Percentiles rank a stretch among this genome's conserved stretches.
phyloP scores from a whole-genome alignment of 352 stramenopile species.

The Pythium oligandrum region DNA sequence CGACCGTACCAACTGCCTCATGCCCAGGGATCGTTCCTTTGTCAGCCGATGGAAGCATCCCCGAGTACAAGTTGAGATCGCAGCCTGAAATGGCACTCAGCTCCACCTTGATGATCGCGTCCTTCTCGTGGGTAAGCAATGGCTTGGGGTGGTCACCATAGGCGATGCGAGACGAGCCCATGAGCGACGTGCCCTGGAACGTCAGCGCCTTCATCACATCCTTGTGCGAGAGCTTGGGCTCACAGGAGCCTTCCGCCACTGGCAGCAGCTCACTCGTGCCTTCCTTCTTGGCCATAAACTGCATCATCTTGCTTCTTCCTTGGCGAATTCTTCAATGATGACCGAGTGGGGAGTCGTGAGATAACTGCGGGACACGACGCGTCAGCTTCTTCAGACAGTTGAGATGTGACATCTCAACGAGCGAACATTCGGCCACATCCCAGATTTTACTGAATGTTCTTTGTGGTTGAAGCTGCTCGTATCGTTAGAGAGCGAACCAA shows the following conservation, averaged over 20 bases:
- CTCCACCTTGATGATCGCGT: conserved; percentile 27
- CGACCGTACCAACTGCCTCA: conserved; percentile 33
- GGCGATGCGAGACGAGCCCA: conserved; percentile 13
- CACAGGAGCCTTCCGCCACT: conserved; percentile 21
- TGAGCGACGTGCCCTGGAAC: conserved; percentile 17
- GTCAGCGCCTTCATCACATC: conserved; percentile 32
- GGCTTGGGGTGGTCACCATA: conserved; percentile 19
- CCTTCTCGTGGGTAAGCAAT: conserved; percentile 22
- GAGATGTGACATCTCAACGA: too few species aligned
- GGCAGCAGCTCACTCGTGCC: conserved; percentile 10
- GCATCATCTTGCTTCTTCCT: conserved; percentile 11
- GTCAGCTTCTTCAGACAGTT: too few species aligned
- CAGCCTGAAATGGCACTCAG: conserved; percentile 33
- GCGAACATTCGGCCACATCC: too few species aligned
- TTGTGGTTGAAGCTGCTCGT: too few species aligned
- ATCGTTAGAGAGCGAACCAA: too few species aligned
- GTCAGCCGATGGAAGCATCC: conserved; percentile 28
- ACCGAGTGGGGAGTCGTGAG: too few species aligned
- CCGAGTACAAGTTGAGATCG: conserved; percentile 34
- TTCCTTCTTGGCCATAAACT: conserved; percentile 16
- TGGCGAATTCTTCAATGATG: too few species aligned
- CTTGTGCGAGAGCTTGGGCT: conserved; percentile 19
- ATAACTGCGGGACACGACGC: too few species aligned
- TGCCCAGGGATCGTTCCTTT: conserved; percentile 38
- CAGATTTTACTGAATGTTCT: too few species aligned